Evolutionary conservation across 805 yeast genomes (phyloP).

Genomic region (Kazachstania psychrophila): DNA sequence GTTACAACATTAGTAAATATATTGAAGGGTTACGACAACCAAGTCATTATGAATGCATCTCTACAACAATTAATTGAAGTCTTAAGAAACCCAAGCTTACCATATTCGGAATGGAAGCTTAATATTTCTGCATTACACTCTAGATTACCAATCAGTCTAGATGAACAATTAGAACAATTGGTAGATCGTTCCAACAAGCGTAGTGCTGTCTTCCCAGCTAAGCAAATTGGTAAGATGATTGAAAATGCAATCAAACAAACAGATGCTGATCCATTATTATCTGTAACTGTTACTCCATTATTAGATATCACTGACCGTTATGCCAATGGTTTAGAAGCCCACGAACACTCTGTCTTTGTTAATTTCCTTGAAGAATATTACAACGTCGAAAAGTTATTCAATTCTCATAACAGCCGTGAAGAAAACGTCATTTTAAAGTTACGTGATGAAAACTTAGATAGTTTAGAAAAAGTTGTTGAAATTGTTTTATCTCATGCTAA

Average conservation of each 20-base stretch:
- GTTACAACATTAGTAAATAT: constrained; percentile 63
- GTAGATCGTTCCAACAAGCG: constrained; percentile 59
- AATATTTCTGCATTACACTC: constrained; percentile 86
- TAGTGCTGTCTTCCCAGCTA: constrained; percentile 86
- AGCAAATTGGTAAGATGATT: constrained; percentile 63
- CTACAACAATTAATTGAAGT: constrained; percentile 63
- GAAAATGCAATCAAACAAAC: constrained; percentile 47
- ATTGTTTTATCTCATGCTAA: constrained; percentile 83
- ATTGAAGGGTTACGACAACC: constrained; percentile 88
- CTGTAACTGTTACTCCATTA: constrained; percentile 62
- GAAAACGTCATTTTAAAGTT: constrained; percentile 82
- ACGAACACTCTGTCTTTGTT: constrained; percentile 72
- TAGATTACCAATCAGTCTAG: constrained; percentile 73
- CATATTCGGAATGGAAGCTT: constrained; percentile 85
- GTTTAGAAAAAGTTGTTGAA: constrained; percentile 60
- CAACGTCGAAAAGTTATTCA: constrained; percentile 68
- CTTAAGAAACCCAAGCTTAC: constrained; percentile 71
- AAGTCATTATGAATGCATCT: constrained; percentile 82
- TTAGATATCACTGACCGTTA: constrained; percentile 61
- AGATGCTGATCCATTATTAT: constrained; percentile 44
- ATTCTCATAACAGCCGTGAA: constrained; percentile 67
- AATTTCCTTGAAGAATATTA: constrained; percentile 61
- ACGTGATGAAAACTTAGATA: constrained; percentile 79
- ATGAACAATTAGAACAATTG: constrained; percentile 51
- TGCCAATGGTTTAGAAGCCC: constrained; percentile 66